Evolutionary conservation across 176 grass and related monocot genomes (phyloP).

Genomic region (Metroxylon sagu): DNA sequence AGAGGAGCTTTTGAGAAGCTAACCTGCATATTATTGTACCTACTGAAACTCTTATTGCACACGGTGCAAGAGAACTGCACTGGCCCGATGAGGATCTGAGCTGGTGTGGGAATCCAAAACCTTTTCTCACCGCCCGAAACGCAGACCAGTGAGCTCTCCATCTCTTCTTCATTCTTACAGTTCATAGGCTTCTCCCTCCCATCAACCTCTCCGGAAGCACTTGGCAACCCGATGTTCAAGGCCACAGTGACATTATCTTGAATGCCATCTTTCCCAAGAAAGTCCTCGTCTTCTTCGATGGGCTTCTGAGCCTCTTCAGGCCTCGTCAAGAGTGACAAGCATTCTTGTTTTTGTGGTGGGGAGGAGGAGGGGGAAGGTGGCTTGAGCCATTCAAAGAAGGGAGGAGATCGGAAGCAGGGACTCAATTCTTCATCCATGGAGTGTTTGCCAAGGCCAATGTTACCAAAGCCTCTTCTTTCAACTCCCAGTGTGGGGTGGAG

Average conservation of each 20-base stretch:
- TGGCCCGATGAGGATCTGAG: constrained; percentile 74
- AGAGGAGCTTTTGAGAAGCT: not conserved
- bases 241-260: constrained; percentile 20
- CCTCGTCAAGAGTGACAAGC: constrained; percentile 61
- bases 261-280: not conserved
- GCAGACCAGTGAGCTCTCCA: constrained; percentile 6
- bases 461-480: too few species aligned
- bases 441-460: constrained; percentile 12
- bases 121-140: constrained; percentile 9
- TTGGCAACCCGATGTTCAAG: constrained; percentile 57
- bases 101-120: constrained; percentile 76
- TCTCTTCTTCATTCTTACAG: constrained; percentile 24
- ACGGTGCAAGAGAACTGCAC: constrained; percentile 81
- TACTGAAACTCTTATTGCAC: constrained; percentile 87
- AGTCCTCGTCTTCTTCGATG: constrained; percentile 26
- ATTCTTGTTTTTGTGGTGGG: not conserved
- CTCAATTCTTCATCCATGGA: constrained; percentile 14
- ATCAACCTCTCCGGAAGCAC: constrained; percentile 19
- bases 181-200: not conserved
- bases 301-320: constrained; percentile 35
- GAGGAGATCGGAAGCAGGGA: not conserved
- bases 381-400: too few species aligned
- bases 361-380: not conserved
- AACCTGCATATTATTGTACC: constrained; percentile 98
- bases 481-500: too few species aligned